Base-by-base conservation (phyloP, 108 stramenopile genomes). In the Schizochytrium sp. region DNA sequence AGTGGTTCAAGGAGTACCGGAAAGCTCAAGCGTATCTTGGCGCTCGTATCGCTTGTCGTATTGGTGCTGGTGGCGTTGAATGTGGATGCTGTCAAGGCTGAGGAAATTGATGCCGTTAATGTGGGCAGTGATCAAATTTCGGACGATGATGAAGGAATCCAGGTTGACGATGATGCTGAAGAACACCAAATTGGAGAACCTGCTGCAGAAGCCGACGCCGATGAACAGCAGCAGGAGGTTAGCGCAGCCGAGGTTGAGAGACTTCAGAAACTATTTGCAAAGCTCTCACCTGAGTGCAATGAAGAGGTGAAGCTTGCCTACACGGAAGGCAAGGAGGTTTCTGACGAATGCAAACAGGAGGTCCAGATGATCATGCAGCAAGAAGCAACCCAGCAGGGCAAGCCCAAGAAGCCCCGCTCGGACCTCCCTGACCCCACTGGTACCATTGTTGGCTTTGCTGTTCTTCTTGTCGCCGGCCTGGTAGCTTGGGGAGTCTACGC, bases 401-500 rank as follows among this genome's bases (percentile, higher is more conserved):
- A 42, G 45, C 38, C 53, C 47, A 38, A 2, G 28, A 3, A 83
- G 0, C 50, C 47, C 28, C 28, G 50, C 53, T 49, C 47, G 5
- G 10, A 49, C 47, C 49, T 55, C 17, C 47, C 76, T 5, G 76
- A 83, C 28, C 76, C 76, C 8, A 83, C 76, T 5, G 10, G 10
- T 5, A 83, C 76, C 8, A 83, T 83, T 3, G 10, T 83, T 5
- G 53, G 76, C 53, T 83, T 83, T 28, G 76, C 55, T 17, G 76
- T 55, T 50, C 76, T 83, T 0, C 47, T 83, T 38, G 38, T 83
- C 28, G 76, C 76, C 28, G 76, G 76, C 40, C 47, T 83, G 7
- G 76, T 83, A 53, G 76, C 50, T 53, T 83, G 76, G 76, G 76
- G 76, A 10, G 76, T 83, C 76, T 83, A 83, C 47, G 76, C 76